Conservation (phyloP, 106 monocot genomes). For the Dendrobium catenatum region DNA sequence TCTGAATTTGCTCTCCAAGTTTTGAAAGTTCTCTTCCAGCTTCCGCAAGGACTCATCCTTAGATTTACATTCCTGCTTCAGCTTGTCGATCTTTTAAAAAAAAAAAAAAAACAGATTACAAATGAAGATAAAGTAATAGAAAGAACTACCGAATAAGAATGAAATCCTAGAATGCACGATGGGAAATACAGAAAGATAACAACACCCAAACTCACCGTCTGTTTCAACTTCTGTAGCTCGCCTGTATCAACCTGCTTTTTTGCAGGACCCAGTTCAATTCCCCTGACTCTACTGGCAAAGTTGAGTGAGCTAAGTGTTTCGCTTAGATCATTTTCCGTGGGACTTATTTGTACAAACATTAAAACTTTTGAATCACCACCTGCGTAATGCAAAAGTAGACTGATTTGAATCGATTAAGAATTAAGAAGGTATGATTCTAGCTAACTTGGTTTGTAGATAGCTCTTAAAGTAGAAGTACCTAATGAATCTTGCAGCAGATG, state of each 20-base stretch:
- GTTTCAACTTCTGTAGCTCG: conserved; percentile 69
- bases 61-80: conserved; percentile 49
- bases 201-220: conserved; percentile 36
- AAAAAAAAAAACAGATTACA: neutral
- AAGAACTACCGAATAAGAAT: neutral
- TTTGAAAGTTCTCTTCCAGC: conserved; percentile 60
- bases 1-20: conserved; percentile 57
- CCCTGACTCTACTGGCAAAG: conserved; percentile 77
- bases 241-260: conserved; percentile 72
- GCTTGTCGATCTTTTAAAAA: conserved; percentile 63
- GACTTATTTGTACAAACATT: conserved; percentile 95
- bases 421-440: neutral
- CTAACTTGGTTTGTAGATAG: neutral
- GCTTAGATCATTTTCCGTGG: conserved; percentile 64
- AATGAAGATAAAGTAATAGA: neutral
- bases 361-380: conserved; percentile 83
- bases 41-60: conserved; percentile 74
- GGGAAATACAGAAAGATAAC: neutral
- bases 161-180: neutral
- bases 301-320: conserved; percentile 87
- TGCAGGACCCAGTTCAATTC: conserved; percentile 72
- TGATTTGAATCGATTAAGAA: neutral
- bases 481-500: conserved; percentile 85
- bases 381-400: conserved; percentile 9
- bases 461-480: conserved; percentile 28